Evolutionary conservation across 306 rosid species (phyloP), one percentile per base, ranked within the genome.

Genomic region (Ormosia semicastrata): DNA sequence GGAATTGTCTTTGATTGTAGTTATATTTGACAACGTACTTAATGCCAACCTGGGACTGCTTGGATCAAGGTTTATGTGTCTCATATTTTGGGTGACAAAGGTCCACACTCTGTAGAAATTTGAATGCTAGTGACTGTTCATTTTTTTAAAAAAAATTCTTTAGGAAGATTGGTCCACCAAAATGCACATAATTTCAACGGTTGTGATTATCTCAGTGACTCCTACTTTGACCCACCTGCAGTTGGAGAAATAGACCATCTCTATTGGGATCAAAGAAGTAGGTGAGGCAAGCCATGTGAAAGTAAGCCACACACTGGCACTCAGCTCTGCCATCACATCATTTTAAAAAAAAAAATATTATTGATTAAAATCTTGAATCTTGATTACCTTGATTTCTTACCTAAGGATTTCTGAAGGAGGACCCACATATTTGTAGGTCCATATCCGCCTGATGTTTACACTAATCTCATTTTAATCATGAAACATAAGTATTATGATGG

Each of bases 201-300:
- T 49, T 87, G 86, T 86, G 91, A 91, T 76, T 74, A 84, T 86
- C 83, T 37, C 13, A 80, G 29, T 83, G 86, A 84, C 84, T 86
- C 53, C 83, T 71, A 81, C 71, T 80, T 87, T 91, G 97, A 89
- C 98, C 98, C 94, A 91, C 92, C 81, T 83, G 92, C 85, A 82
- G 97, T 88, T 95, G 87, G 76, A 90, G 91, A 75, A 90, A 89
- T 88, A 65, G 95, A 93, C 95, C 87, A 91, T 93, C 98, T 80
- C 91, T 86, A 84, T 85, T 89, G 86, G 73, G 85, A 90, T 84
- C 85, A 83, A 79, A 84, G 71, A 84, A 89, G 84, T 84, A 59
- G 97, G 92, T 88, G 86, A 62, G 78, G 81, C 87, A 86, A 81
- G 83, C 87, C 92, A 93, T 87, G 94, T 90, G 97, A 87, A 85